A percentile compares a stretch with the other conserved stretches of the same genome.
These are phyloP conservation scores for Phaeomoniella chlamydospora DNA, from an alignment of 2,329 filamentous ascomycete species.

Conservation along the genomic window DNA sequence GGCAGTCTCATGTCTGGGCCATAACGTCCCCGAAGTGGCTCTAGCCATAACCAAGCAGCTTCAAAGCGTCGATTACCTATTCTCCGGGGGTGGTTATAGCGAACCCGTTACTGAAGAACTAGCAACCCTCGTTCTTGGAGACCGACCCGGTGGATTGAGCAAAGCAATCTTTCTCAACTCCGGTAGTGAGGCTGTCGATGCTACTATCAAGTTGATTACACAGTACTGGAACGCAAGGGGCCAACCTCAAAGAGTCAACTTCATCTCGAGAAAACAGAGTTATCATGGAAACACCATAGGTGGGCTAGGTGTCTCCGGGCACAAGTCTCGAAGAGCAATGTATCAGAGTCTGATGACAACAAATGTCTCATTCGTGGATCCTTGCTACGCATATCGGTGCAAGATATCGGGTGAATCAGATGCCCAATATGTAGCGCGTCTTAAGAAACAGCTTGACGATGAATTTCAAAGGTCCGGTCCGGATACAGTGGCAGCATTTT, in stretches of 20 bases:
- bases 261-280: conserved; percentile 50
- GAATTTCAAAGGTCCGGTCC: conserved; percentile 52
- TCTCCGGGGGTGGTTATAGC: conserved; percentile 44
- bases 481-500: conserved; percentile 54
- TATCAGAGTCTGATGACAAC: conserved; percentile 46
- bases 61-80: conserved; percentile 42
- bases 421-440: conserved; percentile 42
- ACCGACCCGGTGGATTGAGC: conserved; percentile 37
- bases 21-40: conserved; percentile 46
- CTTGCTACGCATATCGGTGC: conserved; percentile 52
- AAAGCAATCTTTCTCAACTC: conserved; percentile 43
- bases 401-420: conserved; percentile 37
- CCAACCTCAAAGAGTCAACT: conserved; percentile 40
- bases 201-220: conserved; percentile 50
- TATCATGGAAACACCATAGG: conserved; percentile 62
- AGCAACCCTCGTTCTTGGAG: conserved; percentile 32
- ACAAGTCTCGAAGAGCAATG: conserved; percentile 42
- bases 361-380: conserved; percentile 46
- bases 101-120: conserved; percentile 39
- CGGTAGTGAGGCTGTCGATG: conserved; percentile 47
- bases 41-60: conserved; percentile 47
- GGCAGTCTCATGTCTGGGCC: conserved; percentile 57
- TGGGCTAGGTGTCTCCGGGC: conserved; percentile 49
- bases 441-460: conserved; percentile 50
- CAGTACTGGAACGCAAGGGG: conserved; percentile 51